These are phyloP conservation scores for Pseudocercospora eumusae DNA, from an alignment of 2,329 filamentous ascomycete species.

Conservation along the genomic window DNA sequence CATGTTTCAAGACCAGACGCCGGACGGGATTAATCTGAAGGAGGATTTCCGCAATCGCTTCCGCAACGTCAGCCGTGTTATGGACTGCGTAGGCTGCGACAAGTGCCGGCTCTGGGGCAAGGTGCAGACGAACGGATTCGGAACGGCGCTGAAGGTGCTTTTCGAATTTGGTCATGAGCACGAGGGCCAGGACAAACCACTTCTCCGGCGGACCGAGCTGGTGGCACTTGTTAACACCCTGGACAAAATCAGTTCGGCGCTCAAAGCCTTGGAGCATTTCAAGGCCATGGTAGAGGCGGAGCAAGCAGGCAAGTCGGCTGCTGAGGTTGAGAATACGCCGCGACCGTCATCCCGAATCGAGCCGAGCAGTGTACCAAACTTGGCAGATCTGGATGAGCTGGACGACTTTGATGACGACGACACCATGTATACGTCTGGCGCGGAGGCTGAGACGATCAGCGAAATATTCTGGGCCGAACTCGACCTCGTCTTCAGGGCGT, in stretches of 20 bases:
- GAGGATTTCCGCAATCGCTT: constrained; percentile 98
- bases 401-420: constrained; percentile 31
- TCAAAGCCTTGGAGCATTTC: constrained; percentile 75
- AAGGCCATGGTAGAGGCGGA: constrained; percentile 50
- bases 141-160: constrained; percentile 89
- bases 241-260: constrained; percentile 77
- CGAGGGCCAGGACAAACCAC: constrained; percentile 60
- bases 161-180: constrained; percentile 83
- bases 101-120: constrained; percentile 99
- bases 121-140: constrained; percentile 90
- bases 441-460: constrained; percentile 43
- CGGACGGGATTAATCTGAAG: constrained; percentile 69
- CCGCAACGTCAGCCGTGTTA: constrained; percentile 91
- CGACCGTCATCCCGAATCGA: constrained; percentile 14
- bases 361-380: constrained; percentile 22
- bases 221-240: constrained; percentile 95
- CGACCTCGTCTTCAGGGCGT: constrained; percentile 61
- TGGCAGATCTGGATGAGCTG: constrained; percentile 33
- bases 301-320: constrained; percentile 24
- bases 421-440: too few species aligned
- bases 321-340: constrained; percentile 22
- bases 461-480: constrained; percentile 68
- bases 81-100: constrained; percentile 98
- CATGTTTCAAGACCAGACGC: constrained; percentile 73
- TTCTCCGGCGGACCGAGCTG: constrained; percentile 83